Percentiles rank a stretch among this genome's conserved stretches.
phyloP scores from a whole-genome alignment of 768 basidiomycete genomes.

The Leucocoprinus leucothites region DNA sequence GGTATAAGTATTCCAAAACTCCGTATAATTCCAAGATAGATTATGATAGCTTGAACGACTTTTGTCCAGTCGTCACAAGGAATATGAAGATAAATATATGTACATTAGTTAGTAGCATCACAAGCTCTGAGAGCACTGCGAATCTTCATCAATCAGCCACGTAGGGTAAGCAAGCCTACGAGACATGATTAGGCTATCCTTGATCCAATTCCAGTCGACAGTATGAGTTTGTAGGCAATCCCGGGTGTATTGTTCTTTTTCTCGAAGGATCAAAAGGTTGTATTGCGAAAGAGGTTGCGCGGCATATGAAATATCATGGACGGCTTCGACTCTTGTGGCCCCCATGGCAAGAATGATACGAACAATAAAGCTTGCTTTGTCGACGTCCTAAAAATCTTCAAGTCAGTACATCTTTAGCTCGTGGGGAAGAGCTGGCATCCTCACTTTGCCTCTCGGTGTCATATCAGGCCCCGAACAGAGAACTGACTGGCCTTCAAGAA shows the following conservation, averaged over 20 bases:
- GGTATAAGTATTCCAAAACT: background rate
- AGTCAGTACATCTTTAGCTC: background rate
- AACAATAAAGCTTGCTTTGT: constrained; percentile 44
- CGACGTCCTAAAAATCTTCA: constrained; percentile 10
- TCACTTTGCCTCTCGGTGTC: constrained; percentile 38
- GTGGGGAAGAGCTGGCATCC: constrained; percentile 9
- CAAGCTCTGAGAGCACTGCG: constrained; percentile 18
- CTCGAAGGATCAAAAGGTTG: constrained; percentile 64
- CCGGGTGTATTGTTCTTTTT: constrained; percentile 30
- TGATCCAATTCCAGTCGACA: constrained; percentile 70
- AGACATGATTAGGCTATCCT: constrained; percentile 70
- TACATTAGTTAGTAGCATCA: background rate
- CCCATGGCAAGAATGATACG: constrained; percentile 80
- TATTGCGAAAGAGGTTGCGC: constrained; percentile 35
- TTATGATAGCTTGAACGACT: background rate
- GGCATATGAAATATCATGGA: constrained; percentile 43
- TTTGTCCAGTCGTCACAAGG: no score
- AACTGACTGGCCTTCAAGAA: constrained; percentile 52
- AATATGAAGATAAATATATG: background rate
- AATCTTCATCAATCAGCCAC: constrained; percentile 21
- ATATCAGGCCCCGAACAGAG: constrained; percentile 60
- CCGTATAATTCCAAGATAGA: background rate
- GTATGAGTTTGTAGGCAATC: constrained; percentile 27
- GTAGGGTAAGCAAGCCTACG: constrained; percentile 38
- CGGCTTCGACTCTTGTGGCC: constrained; percentile 65